Conservation (phyloP, 805 yeast genomes). For the Saccharomycopsis vini region DNA sequence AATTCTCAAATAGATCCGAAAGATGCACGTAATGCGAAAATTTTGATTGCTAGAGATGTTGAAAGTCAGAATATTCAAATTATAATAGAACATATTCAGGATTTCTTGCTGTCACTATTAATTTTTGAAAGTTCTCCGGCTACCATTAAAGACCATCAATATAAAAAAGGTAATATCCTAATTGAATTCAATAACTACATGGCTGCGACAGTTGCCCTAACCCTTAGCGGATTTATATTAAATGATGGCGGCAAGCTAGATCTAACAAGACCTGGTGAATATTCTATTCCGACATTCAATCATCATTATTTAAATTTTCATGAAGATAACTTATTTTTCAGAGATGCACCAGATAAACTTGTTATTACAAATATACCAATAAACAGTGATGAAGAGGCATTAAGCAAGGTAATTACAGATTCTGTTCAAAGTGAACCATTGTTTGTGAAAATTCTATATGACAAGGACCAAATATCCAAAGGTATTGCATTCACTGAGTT, state of each 20-base stretch:
- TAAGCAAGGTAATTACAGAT: constrained; percentile 26
- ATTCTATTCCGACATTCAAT: constrained; percentile 28
- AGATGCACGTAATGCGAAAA: constrained; percentile 23
- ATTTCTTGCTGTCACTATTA: constrained; percentile 36
- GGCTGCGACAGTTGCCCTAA: constrained; percentile 46
- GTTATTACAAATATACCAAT: constrained; percentile 37
- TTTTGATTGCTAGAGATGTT: constrained; percentile 20
- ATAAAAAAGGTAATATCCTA: constrained; percentile 32
- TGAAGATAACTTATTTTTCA: constrained; percentile 24
- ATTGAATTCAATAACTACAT: constrained; percentile 43
- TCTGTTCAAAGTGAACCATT: constrained; percentile 28
- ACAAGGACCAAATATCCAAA: constrained; percentile 39
- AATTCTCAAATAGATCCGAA: constrained; percentile 23
- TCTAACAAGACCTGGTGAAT: constrained; percentile 39
- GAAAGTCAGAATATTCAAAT: constrained; percentile 23
- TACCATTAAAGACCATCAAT: constrained; percentile 27
- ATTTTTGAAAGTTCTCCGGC: constrained; percentile 30
- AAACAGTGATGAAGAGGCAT: constrained; percentile 34
- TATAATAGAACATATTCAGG: constrained; percentile 37
- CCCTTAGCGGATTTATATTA: constrained; percentile 21
- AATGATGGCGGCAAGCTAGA: constrained; percentile 19
- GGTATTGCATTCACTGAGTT: constrained; percentile 53
- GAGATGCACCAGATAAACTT: constrained; percentile 39
- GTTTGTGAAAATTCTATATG: constrained; percentile 28
- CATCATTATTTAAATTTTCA: constrained; percentile 18